These are phyloP conservation scores for Dichomitus squalens DNA, from an alignment of 1,284 basidiomycete genomes.

Conservation along the genomic window DNA sequence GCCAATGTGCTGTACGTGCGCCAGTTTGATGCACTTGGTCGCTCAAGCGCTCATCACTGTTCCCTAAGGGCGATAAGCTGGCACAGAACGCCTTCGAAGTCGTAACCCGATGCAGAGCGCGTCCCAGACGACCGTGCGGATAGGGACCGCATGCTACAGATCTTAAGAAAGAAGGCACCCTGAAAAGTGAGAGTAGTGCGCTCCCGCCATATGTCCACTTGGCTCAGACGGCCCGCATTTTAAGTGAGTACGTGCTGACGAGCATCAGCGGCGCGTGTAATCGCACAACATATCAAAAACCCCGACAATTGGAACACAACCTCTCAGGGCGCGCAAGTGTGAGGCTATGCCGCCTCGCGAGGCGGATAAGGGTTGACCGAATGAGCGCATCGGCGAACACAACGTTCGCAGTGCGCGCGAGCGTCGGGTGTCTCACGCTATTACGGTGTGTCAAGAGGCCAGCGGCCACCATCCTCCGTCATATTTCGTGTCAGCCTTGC, in stretches of 20 bases:
- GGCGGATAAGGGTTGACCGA: neutral
- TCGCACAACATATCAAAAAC: neutral
- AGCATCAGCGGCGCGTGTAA: too few relatives aligned
- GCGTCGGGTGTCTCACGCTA: too few relatives aligned
- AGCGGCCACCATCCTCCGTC: too few relatives aligned
- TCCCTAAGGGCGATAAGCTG: constrained; percentile 20
- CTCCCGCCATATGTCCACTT: constrained; percentile 22
- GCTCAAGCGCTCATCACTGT: constrained; percentile 8
- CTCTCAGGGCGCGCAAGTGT: neutral
- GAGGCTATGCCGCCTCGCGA: neutral
- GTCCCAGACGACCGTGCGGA: neutral
- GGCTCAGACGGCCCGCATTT: constrained; percentile 2
- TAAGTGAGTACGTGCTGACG: too few relatives aligned
- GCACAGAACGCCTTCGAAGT: constrained; percentile 3
- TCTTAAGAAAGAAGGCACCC: constrained; percentile 18
- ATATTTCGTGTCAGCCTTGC: too few relatives aligned
- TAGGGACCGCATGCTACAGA: too few relatives aligned
- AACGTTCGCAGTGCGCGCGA: too few relatives aligned
- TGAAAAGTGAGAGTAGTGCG: constrained; percentile 17
- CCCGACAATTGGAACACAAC: neutral
- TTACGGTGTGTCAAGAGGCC: too few relatives aligned
- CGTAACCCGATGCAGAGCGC: neutral
- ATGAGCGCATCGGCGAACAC: too few relatives aligned
- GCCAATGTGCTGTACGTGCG: constrained; percentile 14
- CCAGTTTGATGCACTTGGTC: neutral